A percentile compares a stretch with the other conserved stretches of the same genome.
Conservation (phyloP, 768 basidiomycete genomes). For the Xerocomellus chrysenteron region DNA sequence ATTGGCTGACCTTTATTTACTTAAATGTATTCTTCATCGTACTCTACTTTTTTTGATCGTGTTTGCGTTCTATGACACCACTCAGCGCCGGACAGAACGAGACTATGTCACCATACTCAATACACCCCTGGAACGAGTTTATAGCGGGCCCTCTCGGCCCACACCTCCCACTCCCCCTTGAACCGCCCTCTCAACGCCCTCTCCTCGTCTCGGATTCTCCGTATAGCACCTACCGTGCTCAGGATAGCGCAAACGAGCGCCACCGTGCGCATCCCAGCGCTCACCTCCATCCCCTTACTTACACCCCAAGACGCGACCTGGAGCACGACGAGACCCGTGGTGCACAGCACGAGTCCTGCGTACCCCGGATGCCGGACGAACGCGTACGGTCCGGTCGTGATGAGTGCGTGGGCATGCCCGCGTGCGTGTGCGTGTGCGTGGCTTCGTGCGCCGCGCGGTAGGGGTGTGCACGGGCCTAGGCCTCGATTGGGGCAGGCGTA, state of each 20-base stretch:
- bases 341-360: constrained; percentile 33
- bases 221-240: constrained; percentile 2
- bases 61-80: background rate
- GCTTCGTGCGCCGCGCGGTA: background rate
- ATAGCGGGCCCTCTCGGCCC: constrained; percentile 46
- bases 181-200: constrained; percentile 10
- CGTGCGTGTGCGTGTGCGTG: background rate
- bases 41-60: background rate
- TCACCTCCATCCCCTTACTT: constrained; percentile 41
- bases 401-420: constrained; percentile 22
- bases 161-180: constrained; percentile 30
- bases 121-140: constrained; percentile 49
- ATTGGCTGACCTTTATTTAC: background rate
- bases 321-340: constrained; percentile 11
- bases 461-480: background rate
- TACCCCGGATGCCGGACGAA: constrained; percentile 32
- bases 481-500: constrained; percentile 19
- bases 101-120: constrained; percentile 18
- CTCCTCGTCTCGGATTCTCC: constrained; percentile 14
- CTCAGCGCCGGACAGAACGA: background rate
- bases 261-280: constrained; percentile 3
- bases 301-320: constrained; percentile 7
- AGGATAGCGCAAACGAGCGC: constrained; percentile 11
- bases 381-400: constrained; percentile 29
- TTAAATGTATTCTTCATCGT: background rate